Evolutionary conservation across 805 yeast genomes (phyloP).

Genomic region (Ogataea paradorogensis): DNA sequence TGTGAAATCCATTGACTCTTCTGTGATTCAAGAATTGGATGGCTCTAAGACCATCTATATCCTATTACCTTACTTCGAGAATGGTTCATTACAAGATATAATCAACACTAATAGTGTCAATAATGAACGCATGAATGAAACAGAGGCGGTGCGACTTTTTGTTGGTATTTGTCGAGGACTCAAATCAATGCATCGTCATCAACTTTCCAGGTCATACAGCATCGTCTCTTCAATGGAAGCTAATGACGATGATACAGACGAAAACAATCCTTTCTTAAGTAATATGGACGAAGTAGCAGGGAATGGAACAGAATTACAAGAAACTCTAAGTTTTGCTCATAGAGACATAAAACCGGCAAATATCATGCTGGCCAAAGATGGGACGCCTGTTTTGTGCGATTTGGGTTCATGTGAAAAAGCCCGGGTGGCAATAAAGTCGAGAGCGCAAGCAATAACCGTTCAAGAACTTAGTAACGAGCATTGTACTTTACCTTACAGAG

Average conservation of each 20-base stretch:
- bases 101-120: conserved; percentile 63
- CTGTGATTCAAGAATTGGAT: conserved; percentile 67
- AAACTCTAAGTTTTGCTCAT: conserved; percentile 72
- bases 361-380: conserved; percentile 72
- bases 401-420: conserved; percentile 78
- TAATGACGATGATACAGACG: conserved; percentile 18
- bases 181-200: conserved; percentile 69
- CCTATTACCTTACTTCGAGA: conserved; percentile 70
- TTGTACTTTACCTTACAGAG: conserved; percentile 82
- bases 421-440: conserved; percentile 46
- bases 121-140: conserved; percentile 52
- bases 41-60: conserved; percentile 80
- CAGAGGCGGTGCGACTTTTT: conserved; percentile 58
- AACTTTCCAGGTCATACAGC: conserved; percentile 26
- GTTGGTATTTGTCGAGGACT: conserved; percentile 74
- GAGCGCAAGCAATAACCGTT: conserved; percentile 70
- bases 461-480: conserved; percentile 83
- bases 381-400: conserved; percentile 77
- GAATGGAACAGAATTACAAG: conserved; percentile 49
- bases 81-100: conserved; percentile 78
- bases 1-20: conserved; percentile 66
- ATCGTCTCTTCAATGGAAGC: conserved; percentile 19
- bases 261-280: conserved; percentile 24
- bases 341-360: conserved; percentile 88
- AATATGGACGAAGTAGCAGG: conserved; percentile 22